Conservation (phyloP, 176 grass and related monocot species). For the Aegilops speltoides region DNA sequence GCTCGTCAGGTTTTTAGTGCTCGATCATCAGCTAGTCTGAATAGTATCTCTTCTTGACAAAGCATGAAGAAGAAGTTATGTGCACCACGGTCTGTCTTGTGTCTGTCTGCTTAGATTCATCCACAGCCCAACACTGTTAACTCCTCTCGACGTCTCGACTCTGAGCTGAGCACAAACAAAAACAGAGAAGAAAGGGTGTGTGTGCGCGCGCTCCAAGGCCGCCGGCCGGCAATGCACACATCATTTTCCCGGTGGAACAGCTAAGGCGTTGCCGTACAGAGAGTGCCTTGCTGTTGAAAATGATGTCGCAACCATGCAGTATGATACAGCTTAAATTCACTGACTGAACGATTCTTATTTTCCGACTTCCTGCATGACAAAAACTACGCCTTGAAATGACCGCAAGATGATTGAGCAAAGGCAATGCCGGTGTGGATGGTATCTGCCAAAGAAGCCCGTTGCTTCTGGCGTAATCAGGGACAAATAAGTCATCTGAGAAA, state of each 20-base stretch:
- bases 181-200: background rate
- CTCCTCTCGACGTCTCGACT: background rate
- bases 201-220: background rate
- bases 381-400: background rate
- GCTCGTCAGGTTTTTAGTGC: background rate
- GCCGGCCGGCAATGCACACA: background rate
- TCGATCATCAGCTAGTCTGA: too few species aligned
- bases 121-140: background rate
- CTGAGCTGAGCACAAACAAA: background rate
- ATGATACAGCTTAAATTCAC: background rate
- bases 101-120: background rate
- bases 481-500: background rate
- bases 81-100: background rate
- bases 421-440: background rate
- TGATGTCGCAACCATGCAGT: background rate
- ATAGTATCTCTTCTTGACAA: too few species aligned
- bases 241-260: background rate
- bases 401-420: background rate
- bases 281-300: conserved; percentile 14
- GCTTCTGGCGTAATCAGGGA: background rate
- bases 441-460: background rate
- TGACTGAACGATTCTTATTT: background rate
- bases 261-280: background rate
- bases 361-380: background rate
- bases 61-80: background rate